A percentile compares a stretch with the other conserved stretches of the same genome.
These are phyloP conservation scores for Monilinia fructigena DNA, from an alignment of 2,329 filamentous ascomycete species.

Conservation along the genomic window DNA sequence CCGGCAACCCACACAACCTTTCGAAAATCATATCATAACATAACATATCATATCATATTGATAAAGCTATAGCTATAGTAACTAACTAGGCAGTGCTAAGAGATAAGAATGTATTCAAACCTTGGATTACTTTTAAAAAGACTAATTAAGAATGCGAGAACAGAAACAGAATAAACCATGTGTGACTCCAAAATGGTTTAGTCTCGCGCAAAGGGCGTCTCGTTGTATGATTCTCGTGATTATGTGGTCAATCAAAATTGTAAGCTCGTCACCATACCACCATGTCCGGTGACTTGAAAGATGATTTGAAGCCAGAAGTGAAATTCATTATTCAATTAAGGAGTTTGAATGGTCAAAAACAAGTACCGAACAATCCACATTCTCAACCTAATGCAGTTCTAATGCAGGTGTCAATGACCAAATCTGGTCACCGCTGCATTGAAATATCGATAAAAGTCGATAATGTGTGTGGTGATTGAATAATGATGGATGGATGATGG, in stretches of 20 bases:
- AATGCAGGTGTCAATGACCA: slow-evolving; percentile 22
- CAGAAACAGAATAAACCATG: background rate
- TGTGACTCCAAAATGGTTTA: slow-evolving; percentile 25
- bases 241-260: slow-evolving; percentile 19
- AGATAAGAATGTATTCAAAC: slow-evolving; percentile 2
- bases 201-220: slow-evolving; percentile 12
- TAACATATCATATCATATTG: no score
- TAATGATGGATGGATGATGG: no score
- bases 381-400: background rate
- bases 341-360: slow-evolving; percentile 7
- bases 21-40: slow-evolving; percentile 1
- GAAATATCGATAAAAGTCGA: background rate
- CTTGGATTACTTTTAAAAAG: slow-evolving; percentile 1
- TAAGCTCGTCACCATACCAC: background rate
- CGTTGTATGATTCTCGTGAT: slow-evolving; percentile 22
- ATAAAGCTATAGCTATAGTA: no score
- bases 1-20: slow-evolving; percentile 30
- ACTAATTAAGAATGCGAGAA: slow-evolving; percentile 46
- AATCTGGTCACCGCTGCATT: background rate
- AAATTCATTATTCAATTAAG: background rate
- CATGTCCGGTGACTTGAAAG: slow-evolving; percentile 17
- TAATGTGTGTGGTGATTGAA: no score
- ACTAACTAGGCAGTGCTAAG: slow-evolving; percentile 16
- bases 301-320: slow-evolving; percentile 14
- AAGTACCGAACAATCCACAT: background rate